A percentile compares a stretch with the other conserved stretches of the same genome.
Conservation (phyloP, 495 filamentous ascomycete genomes). For the Aspergillus ostianus region DNA sequence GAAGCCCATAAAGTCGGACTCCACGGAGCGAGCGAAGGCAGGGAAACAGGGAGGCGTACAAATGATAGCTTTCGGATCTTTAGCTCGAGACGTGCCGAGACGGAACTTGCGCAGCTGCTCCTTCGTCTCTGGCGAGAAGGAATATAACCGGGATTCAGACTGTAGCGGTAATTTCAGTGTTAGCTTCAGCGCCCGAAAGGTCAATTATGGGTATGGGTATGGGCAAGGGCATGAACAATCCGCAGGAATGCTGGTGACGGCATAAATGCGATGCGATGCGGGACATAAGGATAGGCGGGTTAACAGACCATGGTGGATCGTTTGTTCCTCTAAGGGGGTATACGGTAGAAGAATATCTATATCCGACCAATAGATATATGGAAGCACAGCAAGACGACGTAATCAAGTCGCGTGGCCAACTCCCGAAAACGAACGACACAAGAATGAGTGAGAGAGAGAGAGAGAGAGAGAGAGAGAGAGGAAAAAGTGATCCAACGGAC, state of each 20-base stretch:
- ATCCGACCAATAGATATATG: no score
- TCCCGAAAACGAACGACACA: no score
- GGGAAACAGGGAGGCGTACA: slow-evolving; percentile 61
- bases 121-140: slow-evolving; percentile 85
- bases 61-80: slow-evolving; percentile 83
- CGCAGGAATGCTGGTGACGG: neutral
- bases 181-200: slow-evolving; percentile 19
- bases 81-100: slow-evolving; percentile 82
- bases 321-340: neutral
- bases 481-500: slow-evolving; percentile 4
- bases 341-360: no score
- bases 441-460: neutral
- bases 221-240: slow-evolving; percentile 15
- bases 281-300: neutral
- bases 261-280: neutral
- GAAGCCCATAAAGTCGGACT: neutral
- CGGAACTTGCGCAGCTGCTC: slow-evolving; percentile 90
- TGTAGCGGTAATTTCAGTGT: slow-evolving; percentile 33
- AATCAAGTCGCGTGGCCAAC: no score
- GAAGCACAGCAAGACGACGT: no score
- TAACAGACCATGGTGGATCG: neutral
- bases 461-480: no score
- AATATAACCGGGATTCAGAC: slow-evolving; percentile 88
- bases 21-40: neutral
- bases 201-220: slow-evolving; percentile 1